Evolutionary conservation across 2,329 filamentous ascomycete genomes (phyloP).

Genomic region (Nigrospora osmanthi): DNA sequence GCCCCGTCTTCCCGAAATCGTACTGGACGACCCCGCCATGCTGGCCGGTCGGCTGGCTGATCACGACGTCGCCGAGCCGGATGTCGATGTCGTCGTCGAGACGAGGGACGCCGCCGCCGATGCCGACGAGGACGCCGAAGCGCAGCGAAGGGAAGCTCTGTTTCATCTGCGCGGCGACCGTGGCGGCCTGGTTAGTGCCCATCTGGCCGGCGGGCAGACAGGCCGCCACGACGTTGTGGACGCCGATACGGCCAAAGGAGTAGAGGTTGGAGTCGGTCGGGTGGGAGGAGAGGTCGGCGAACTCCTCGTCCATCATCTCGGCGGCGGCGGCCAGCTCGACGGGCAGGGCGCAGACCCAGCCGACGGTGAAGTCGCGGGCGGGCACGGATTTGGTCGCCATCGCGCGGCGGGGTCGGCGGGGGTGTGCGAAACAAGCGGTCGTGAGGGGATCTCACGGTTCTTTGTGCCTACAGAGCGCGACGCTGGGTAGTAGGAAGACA

Average conservation of each 20-base stretch:
- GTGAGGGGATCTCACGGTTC: too few relatives aligned
- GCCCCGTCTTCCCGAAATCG: constrained; percentile 4
- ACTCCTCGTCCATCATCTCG: constrained; percentile 19
- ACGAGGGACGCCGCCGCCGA: constrained; percentile 12
- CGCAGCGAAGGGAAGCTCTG: constrained; percentile 8
- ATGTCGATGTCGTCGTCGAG: background rate
- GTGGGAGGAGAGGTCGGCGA: constrained; percentile 6
- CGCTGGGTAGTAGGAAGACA: too few relatives aligned
- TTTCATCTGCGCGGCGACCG: constrained; percentile 9
- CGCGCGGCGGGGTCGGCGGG: background rate
- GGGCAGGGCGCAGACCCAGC: constrained; percentile 23
- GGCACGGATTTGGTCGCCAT: background rate
- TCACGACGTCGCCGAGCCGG: background rate
- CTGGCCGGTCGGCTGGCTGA: background rate
- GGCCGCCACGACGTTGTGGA: constrained; percentile 10
- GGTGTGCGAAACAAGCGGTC: too few relatives aligned
- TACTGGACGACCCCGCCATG: background rate
- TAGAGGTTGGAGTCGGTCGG: constrained; percentile 12
- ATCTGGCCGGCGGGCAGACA: constrained; percentile 11
- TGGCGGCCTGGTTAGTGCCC: constrained; percentile 13
- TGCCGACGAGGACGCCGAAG: constrained; percentile 16
- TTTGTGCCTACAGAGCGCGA: too few relatives aligned
- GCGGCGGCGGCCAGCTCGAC: constrained; percentile 20
- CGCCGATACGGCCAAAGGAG: constrained; percentile 9
- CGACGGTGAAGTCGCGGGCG: constrained; percentile 16